Evolutionary conservation across 2,329 filamentous ascomycete genomes (phyloP).

Genomic region (Penicillium sp.): DNA sequence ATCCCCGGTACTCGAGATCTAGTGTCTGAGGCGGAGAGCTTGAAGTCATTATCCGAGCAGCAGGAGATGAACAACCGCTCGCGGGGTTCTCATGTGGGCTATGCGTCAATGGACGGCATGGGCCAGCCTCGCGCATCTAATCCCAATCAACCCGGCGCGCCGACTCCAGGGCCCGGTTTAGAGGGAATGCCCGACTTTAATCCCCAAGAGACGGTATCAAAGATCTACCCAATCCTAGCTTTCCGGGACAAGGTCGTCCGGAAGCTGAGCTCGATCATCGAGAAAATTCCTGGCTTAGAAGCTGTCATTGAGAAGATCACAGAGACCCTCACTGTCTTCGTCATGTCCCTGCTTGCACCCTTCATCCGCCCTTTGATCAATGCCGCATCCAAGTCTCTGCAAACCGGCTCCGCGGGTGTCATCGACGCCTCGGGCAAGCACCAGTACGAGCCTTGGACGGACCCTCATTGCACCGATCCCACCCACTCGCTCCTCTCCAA

Average conservation of each 20-base stretch:
- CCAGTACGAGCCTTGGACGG: slow-evolving; percentile 74
- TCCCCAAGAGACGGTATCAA: slow-evolving; percentile 64
- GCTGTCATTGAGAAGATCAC: slow-evolving; percentile 87
- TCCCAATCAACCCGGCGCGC: slow-evolving; percentile 34
- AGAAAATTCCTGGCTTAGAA: slow-evolving; percentile 88
- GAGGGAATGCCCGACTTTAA: slow-evolving; percentile 77
- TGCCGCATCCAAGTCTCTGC: slow-evolving; percentile 74
- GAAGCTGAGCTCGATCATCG: slow-evolving; percentile 71
- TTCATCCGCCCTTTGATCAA: slow-evolving; percentile 90
- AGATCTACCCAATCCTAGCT: slow-evolving; percentile 91
- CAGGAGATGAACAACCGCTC: slow-evolving; percentile 53
- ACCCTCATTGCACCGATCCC: slow-evolving; percentile 67
- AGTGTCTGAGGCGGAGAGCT: slow-evolving; percentile 58
- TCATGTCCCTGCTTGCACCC: slow-evolving; percentile 82
- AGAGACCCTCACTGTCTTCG: slow-evolving; percentile 85
- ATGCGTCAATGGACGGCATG: slow-evolving; percentile 18
- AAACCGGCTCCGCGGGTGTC: slow-evolving; percentile 72
- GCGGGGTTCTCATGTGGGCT: slow-evolving; percentile 30
- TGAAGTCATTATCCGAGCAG: slow-evolving; percentile 56
- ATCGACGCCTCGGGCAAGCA: slow-evolving; percentile 63
- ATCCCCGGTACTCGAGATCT: slow-evolving; percentile 67
- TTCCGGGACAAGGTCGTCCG: slow-evolving; percentile 94
- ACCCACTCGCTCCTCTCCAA: slow-evolving; percentile 80
- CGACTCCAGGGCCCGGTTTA: slow-evolving; percentile 47
- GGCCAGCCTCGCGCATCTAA: slow-evolving; percentile 30